These are phyloP conservation scores for Pichia sp. DNA, from an alignment of 1,139 yeast genomes.

Conservation along the genomic window DNA sequence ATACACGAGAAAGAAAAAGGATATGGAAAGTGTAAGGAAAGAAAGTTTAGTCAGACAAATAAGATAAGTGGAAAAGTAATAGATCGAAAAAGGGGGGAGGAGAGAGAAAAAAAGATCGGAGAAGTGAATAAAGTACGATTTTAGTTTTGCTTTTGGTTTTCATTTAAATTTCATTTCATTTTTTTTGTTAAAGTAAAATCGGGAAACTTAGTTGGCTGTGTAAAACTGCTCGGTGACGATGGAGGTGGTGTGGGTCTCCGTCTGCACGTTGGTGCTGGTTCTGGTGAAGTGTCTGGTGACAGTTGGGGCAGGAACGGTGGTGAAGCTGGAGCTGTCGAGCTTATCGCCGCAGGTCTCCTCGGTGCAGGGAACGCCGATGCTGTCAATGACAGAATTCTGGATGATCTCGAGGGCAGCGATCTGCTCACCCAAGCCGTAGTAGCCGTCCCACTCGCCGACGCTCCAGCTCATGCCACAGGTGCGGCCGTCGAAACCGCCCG, in stretches of 20 bases:
- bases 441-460: constrained; percentile 64
- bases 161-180: neutral
- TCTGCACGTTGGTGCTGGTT: constrained; percentile 8
- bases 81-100: neutral
- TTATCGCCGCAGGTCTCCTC: constrained; percentile 54
- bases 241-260: constrained; percentile 8
- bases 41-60: no score
- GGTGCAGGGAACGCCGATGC: constrained; percentile 56
- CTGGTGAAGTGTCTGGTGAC: constrained; percentile 13
- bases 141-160: neutral
- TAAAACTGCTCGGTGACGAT: constrained; percentile 1
- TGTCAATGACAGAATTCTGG: constrained; percentile 55
- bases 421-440: constrained; percentile 88
- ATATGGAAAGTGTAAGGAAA: neutral
- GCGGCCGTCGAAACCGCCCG: constrained; percentile 86
- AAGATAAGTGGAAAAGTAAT: neutral
- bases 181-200: neutral
- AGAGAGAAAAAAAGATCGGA: neutral
- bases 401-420: constrained; percentile 80
- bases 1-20: neutral
- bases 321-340: constrained; percentile 54
- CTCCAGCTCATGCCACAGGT: constrained; percentile 89
- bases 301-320: constrained; percentile 23
- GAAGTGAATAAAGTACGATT: neutral
- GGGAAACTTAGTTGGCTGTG: constrained; percentile 1